Conservation (phyloP, 768 basidiomycete species). For the Rhodotorula babjevae region DNA sequence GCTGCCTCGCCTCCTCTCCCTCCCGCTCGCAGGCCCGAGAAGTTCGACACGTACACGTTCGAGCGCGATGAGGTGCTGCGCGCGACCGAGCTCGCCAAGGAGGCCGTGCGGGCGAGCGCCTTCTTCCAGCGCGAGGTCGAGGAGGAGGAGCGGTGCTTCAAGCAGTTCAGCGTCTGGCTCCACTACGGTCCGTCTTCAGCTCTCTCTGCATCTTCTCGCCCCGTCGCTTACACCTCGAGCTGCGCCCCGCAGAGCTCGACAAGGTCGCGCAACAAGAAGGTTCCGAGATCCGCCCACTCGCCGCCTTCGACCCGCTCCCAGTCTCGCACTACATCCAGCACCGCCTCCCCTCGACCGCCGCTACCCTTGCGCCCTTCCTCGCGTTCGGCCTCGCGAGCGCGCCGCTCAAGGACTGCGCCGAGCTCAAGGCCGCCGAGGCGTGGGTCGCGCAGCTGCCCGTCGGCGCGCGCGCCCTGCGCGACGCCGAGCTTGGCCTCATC, state of each 20-base stretch:
- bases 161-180: slow-evolving; percentile 42
- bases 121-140: slow-evolving; percentile 31
- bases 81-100: slow-evolving; percentile 19
- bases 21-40: slow-evolving; percentile 19
- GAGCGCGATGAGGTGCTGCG: not conserved
- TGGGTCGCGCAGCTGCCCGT: slow-evolving; percentile 11
- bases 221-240: not conserved
- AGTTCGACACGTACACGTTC: slow-evolving; percentile 10
- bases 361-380: slow-evolving; percentile 7
- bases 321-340: slow-evolving; percentile 21
- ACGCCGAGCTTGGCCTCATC: not conserved
- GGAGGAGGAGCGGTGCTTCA: slow-evolving; percentile 42
- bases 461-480: not conserved
- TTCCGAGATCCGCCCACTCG: slow-evolving; percentile 18
- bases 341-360: slow-evolving; percentile 5
- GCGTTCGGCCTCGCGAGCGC: slow-evolving; percentile 8
- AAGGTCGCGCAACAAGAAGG: slow-evolving; percentile 34
- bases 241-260: slow-evolving; percentile 33
- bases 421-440: not conserved
- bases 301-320: slow-evolving; percentile 23
- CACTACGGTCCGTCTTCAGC: slow-evolving; percentile 32
- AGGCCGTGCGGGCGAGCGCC: slow-evolving; percentile 7
- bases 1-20: not conserved
- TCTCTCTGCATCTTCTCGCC: too few relatives aligned
- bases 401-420: not conserved